Conservation (phyloP, 164 flowering plant species). For the Houttuynia cordata region DNA sequence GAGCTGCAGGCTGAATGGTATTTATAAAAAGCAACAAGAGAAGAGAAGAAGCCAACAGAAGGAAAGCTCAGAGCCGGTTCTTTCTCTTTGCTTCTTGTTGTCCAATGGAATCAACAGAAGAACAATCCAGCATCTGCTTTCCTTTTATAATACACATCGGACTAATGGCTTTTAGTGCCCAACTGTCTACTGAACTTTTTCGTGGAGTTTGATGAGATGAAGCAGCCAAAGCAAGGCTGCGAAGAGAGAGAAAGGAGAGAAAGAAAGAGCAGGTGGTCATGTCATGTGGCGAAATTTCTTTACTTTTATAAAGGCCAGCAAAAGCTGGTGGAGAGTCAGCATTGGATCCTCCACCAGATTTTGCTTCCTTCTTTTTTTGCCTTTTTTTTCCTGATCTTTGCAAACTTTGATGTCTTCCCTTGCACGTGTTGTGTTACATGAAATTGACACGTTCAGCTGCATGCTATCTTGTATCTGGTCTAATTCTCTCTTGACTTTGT, state of each 20-base stretch:
- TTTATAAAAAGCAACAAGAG: not conserved
- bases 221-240: too few species aligned
- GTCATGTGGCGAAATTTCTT: not conserved
- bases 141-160: not conserved
- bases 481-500: too few species aligned
- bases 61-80: not conserved
- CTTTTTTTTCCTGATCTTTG: constrained; percentile 5
- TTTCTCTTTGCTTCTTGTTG: not conserved
- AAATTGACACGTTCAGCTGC: too few species aligned
- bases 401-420: constrained; percentile 17
- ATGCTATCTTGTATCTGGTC: too few species aligned
- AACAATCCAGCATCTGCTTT: too few species aligned
- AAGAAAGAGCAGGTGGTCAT: not conserved
- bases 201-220: too few species aligned
- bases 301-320: not conserved
- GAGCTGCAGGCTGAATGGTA: not conserved
- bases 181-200: too few species aligned
- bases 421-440: constrained; percentile 15
- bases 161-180: not conserved
- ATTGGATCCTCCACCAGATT: constrained; percentile 15
- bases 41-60: not conserved
- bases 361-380: not conserved
- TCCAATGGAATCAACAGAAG: not conserved
- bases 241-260: not conserved
- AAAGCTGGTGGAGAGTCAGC: not conserved